Evolutionary conservation across 2,329 filamentous ascomycete species (phyloP).

Genomic region (Stylonectria norvegica): DNA sequence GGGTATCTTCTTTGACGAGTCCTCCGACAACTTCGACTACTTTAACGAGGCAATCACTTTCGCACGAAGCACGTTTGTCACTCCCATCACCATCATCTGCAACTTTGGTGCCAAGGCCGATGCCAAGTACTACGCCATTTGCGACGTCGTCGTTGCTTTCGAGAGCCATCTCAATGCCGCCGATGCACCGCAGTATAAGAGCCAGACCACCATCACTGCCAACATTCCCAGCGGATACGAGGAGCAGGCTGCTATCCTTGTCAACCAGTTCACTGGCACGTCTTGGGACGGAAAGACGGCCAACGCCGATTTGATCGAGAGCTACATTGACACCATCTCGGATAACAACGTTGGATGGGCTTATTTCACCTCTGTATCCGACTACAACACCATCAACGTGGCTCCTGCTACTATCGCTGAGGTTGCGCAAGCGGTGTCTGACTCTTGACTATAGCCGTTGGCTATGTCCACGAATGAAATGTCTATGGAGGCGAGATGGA

Average conservation of each 20-base stretch:
- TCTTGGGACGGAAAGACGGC: conserved; percentile 9
- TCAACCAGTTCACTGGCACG: conserved; percentile 17
- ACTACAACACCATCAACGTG: conserved; percentile 3
- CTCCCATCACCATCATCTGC: conserved; percentile 16
- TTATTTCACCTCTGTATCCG: conserved; percentile 6
- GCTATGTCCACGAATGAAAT: no score
- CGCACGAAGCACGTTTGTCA: conserved; percentile 7
- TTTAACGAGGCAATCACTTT: conserved; percentile 15
- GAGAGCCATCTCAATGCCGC: conserved; percentile 24
- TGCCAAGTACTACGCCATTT: conserved; percentile 19
- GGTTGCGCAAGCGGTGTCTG: no score
- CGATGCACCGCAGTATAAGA: conserved; percentile 14
- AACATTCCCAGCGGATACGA: conserved; percentile 11
- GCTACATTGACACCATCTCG: conserved; percentile 5
- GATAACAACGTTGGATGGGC: conserved; percentile 5
- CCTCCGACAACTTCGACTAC: conserved; percentile 11
- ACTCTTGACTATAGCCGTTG: no score
- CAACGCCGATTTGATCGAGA: background rate
- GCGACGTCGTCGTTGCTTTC: conserved; percentile 24
- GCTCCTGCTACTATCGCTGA: conserved; percentile 2
- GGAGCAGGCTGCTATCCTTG: conserved; percentile 13
- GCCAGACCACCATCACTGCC: conserved; percentile 11
- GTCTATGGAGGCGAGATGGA: no score
- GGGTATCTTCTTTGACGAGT: conserved; percentile 25
- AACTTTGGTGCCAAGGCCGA: conserved; percentile 19